These are phyloP conservation scores for Clavariopsis aquatica DNA, from an alignment of 495 filamentous ascomycete species.

Conservation along the genomic window DNA sequence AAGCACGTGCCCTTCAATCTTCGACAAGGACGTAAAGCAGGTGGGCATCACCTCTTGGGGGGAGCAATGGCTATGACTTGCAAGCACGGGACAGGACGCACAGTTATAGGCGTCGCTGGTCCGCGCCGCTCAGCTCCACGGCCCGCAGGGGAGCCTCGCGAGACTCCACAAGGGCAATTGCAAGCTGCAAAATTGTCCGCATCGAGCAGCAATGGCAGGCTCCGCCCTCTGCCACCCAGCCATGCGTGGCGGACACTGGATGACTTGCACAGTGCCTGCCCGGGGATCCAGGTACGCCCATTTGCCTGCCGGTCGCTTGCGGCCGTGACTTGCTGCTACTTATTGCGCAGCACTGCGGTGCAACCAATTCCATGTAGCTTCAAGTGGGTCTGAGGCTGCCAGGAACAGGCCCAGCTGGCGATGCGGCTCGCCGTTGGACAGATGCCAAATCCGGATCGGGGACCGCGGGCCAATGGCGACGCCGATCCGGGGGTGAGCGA, in stretches of 20 bases:
- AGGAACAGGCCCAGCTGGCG: neutral
- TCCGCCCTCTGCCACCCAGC: neutral
- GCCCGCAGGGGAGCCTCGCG: neutral
- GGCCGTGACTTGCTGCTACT: conserved; percentile 9
- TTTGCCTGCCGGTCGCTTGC: neutral
- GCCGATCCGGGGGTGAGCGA: conserved; percentile 1
- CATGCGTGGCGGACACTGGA: conserved; percentile 10
- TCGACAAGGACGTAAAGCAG: neutral
- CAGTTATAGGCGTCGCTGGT: conserved; percentile 1
- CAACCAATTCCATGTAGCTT: conserved; percentile 4
- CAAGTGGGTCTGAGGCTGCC: neutral
- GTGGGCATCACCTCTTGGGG: conserved; percentile 1
- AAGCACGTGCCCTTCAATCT: conserved; percentile 1
- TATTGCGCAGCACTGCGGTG: neutral
- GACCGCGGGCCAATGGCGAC: conserved; percentile 3
- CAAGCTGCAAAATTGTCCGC: conserved; percentile 12
- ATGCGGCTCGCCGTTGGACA: conserved; percentile 23
- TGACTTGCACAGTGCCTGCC: conserved; percentile 3
- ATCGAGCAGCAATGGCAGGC: conserved; percentile 3
- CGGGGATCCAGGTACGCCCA: conserved; percentile 6
- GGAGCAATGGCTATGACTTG: neutral
- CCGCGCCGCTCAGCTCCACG: conserved; percentile 1
- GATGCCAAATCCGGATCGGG: conserved; percentile 2
- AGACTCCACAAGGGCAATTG: conserved; percentile 16
- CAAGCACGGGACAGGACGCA: conserved; percentile 13